Percentiles rank a stretch among this genome's conserved stretches.
These are phyloP conservation scores for Nannizziopsis barbatae DNA, from an alignment of 2,329 filamentous ascomycete genomes.

Conservation along the genomic window DNA sequence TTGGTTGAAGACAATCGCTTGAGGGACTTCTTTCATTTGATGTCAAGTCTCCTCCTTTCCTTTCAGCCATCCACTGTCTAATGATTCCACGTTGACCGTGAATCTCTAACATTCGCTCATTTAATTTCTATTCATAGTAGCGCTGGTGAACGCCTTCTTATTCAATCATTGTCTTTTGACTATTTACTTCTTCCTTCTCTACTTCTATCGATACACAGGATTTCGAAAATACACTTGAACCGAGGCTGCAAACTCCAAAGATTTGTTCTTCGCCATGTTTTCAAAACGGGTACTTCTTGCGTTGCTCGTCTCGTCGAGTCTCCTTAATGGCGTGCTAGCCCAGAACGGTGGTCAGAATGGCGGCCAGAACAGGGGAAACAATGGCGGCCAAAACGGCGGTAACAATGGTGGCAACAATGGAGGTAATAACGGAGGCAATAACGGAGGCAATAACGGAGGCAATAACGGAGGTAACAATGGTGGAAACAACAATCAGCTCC, in stretches of 20 bases:
- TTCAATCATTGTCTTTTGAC: slow-evolving; percentile 1
- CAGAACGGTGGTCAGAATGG: slow-evolving; percentile 5
- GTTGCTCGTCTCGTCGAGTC: slow-evolving; percentile 4
- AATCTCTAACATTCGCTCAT: slow-evolving; percentile 3
- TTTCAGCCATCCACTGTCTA: slow-evolving; percentile 7
- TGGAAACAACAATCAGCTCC: slow-evolving; percentile 16
- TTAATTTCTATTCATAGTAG: background rate
- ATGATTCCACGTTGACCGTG: slow-evolving; percentile 14
- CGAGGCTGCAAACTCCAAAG: background rate
- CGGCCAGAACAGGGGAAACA: slow-evolving; percentile 13
- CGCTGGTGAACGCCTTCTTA: slow-evolving; percentile 1
- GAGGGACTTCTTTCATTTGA: slow-evolving; percentile 10
- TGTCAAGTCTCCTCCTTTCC: slow-evolving; percentile 7
- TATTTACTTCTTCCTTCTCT: background rate
- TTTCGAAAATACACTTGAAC: no score
- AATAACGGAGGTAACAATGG: slow-evolving; percentile 15
- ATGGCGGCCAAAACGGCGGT: slow-evolving; percentile 8
- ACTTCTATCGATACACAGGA: background rate
- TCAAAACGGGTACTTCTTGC: slow-evolving; percentile 2
- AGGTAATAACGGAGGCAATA: background rate
- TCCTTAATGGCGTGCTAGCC: slow-evolving; percentile 4
- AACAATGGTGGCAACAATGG: background rate
- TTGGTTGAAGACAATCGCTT: slow-evolving; percentile 11
- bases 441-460: background rate
- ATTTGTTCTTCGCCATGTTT: slow-evolving; percentile 1